phyloP scores from a whole-genome alignment of 495 filamentous ascomycete species.

The Aspergillus homomorphus region DNA sequence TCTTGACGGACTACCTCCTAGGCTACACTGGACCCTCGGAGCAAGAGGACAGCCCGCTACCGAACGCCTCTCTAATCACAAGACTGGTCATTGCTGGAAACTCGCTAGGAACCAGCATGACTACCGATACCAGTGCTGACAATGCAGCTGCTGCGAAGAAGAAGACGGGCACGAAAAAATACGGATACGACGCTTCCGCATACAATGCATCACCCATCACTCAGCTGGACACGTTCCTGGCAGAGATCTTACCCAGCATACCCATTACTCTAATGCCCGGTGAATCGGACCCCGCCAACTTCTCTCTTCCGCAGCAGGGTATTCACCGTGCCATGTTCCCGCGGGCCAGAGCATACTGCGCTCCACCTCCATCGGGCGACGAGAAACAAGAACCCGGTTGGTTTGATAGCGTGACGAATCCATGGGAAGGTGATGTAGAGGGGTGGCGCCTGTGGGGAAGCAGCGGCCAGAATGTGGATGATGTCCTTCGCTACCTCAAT shows the following conservation, averaged over 20 bases:
- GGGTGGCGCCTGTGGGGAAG: conserved; percentile 82
- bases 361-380: conserved; percentile 46
- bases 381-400: conserved; percentile 58
- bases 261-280: conserved; percentile 80
- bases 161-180: conserved; percentile 66
- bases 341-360: conserved; percentile 60
- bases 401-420: conserved; percentile 91
- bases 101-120: conserved; percentile 63
- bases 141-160: conserved; percentile 36
- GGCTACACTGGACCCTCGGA: conserved; percentile 63
- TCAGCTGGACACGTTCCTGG: conserved; percentile 79
- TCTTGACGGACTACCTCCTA: conserved; percentile 82
- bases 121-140: conserved; percentile 28
- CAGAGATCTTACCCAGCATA: conserved; percentile 73
- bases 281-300: conserved; percentile 72
- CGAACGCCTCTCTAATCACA: conserved; percentile 62
- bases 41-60: conserved; percentile 43
- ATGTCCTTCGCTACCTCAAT: conserved; percentile 83
- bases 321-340: conserved; percentile 84
- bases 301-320: conserved; percentile 75
- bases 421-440: conserved; percentile 84
- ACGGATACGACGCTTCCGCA: conserved; percentile 85
- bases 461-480: conserved; percentile 89
- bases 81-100: conserved; percentile 90
- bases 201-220: conserved; percentile 84